A percentile compares a stretch with the other conserved stretches of the same genome.
These are phyloP conservation scores for Colletotrichum zoysiae DNA, from an alignment of 2,329 filamentous ascomycete genomes.

Conservation along the genomic window DNA sequence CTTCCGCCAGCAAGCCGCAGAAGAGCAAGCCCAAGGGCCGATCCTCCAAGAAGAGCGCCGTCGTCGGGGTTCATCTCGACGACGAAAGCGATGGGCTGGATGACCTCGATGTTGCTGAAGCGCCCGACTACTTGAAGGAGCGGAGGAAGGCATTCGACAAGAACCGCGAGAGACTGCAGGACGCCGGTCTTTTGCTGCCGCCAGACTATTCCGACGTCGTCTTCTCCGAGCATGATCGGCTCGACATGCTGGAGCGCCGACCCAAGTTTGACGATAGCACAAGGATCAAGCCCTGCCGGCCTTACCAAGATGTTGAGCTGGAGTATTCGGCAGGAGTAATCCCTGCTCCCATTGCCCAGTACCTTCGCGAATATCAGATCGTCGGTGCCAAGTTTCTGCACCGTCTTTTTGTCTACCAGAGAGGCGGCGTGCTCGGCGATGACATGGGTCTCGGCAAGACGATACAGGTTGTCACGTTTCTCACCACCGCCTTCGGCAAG, in stretches of 20 bases:
- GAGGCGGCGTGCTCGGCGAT: constrained; percentile 90
- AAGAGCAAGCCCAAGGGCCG: constrained; percentile 46
- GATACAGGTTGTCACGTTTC: constrained; percentile 92
- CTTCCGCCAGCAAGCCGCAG: constrained; percentile 57
- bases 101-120: constrained; percentile 64
- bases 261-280: constrained; percentile 72
- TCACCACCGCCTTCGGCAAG: constrained; percentile 94
- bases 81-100: constrained; percentile 54
- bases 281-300: constrained; percentile 73
- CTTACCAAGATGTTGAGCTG: constrained; percentile 81
- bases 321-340: constrained; percentile 83
- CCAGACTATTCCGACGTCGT: constrained; percentile 81
- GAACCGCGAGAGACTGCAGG: constrained; percentile 68
- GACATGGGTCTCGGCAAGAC: constrained; percentile 99
- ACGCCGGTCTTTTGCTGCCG: constrained; percentile 79
- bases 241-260: constrained; percentile 68
- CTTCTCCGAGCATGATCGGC: constrained; percentile 75
- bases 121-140: constrained; percentile 80
- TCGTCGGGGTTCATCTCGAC: constrained; percentile 39
- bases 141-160: constrained; percentile 79
- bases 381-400: constrained; percentile 88
- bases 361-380: constrained; percentile 91
- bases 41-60: constrained; percentile 44
- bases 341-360: constrained; percentile 90
- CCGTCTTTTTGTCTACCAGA: constrained; percentile 89